A percentile compares a stretch with the other conserved stretches of the same genome.
Evolutionary conservation across 2,329 filamentous ascomycete genomes (phyloP).

Genomic region (Xylariaceae sp.): DNA sequence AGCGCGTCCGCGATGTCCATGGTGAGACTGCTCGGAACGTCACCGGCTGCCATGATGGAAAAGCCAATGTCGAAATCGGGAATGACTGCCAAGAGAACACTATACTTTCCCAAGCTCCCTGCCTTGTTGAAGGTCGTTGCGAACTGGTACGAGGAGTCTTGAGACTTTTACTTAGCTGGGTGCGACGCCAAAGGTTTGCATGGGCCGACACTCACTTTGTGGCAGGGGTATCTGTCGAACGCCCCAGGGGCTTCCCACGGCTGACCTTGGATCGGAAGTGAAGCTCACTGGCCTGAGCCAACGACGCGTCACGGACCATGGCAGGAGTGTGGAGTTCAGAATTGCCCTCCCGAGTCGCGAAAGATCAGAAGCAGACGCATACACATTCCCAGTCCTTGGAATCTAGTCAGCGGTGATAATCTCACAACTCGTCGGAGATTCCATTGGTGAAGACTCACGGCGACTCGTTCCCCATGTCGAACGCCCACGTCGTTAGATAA

Average conservation of each 20-base stretch:
- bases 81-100: constrained; percentile 26
- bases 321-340: constrained; percentile 26
- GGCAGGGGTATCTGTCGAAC: constrained; percentile 24
- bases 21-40: constrained; percentile 19
- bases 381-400: constrained; percentile 30
- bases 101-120: constrained; percentile 29
- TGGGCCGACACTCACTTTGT: constrained; percentile 8
- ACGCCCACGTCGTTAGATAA: constrained; percentile 27
- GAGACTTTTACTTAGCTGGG: not conserved
- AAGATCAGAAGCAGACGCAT: constrained; percentile 26
- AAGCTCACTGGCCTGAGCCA: constrained; percentile 29
- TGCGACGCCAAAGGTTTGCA: not conserved
- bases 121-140: constrained; percentile 32
- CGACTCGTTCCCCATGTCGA: constrained; percentile 27
- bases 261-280: constrained; percentile 25
- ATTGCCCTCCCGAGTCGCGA: constrained; percentile 27
- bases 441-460: constrained; percentile 14
- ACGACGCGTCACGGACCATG: constrained; percentile 26
- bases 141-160: constrained; percentile 21
- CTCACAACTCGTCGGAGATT: not conserved
- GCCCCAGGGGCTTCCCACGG: constrained; percentile 30
- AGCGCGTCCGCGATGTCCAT: constrained; percentile 29
- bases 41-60: constrained; percentile 26
- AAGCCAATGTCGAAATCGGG: constrained; percentile 32
- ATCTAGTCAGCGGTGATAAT: not conserved